phyloP scores from a whole-genome alignment of 345 rosid species.

The Salix koriyanagi region DNA sequence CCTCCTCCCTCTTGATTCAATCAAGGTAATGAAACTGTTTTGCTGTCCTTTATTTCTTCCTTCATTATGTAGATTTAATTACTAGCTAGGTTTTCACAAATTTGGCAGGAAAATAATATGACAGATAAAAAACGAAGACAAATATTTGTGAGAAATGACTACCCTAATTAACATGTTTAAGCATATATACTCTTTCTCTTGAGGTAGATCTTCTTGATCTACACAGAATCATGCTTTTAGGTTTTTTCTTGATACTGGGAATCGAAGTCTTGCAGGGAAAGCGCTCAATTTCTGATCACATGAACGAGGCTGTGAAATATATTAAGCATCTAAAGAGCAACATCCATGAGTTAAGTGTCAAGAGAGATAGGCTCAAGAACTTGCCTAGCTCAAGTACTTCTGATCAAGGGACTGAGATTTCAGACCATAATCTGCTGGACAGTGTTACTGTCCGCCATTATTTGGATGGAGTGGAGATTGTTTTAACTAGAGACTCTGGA shows the following conservation, averaged over 20 bases:
- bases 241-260: slow-evolving; percentile 11
- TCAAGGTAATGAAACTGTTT: slow-evolving; percentile 30
- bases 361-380: slow-evolving; percentile 41
- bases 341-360: slow-evolving; percentile 37
- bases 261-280: slow-evolving; percentile 50
- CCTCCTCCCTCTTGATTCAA: slow-evolving; percentile 40
- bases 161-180: background rate
- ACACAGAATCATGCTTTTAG: background rate
- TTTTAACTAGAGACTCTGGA: slow-evolving; percentile 25
- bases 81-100: background rate
- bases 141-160: background rate
- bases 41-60: background rate
- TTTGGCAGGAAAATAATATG: background rate
- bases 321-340: slow-evolving; percentile 45
- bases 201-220: background rate
- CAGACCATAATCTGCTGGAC: background rate
- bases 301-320: slow-evolving; percentile 63
- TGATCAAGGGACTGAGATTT: slow-evolving; percentile 6
- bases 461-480: slow-evolving; percentile 48
- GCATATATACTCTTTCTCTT: background rate
- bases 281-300: slow-evolving; percentile 75
- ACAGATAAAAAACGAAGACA: background rate
- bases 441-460: slow-evolving; percentile 36
- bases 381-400: slow-evolving; percentile 19
- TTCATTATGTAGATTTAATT: background rate